A percentile compares a stretch with the other conserved stretches of the same genome.
Evolutionary conservation across 345 rosid genomes (phyloP).

Genomic region (Brassica nigra): DNA sequence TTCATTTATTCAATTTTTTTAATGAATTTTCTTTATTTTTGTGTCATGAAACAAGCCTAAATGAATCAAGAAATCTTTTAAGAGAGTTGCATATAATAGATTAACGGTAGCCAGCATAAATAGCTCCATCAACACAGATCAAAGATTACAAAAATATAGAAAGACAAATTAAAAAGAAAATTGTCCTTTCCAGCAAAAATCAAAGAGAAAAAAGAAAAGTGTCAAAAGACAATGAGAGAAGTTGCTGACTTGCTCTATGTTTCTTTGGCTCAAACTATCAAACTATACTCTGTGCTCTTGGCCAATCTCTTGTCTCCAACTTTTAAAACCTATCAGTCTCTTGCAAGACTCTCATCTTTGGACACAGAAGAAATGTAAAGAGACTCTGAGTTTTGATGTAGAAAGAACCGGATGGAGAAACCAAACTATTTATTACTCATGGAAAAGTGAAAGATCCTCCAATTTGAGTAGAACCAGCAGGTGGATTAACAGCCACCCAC

Average conservation of each 20-base stretch:
- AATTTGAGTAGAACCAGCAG: constrained; percentile 66
- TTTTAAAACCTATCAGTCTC: constrained; percentile 5
- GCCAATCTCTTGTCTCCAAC: constrained; percentile 18
- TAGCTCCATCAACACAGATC: constrained; percentile 13
- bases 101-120: constrained; percentile 14
- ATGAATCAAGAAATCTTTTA: background rate
- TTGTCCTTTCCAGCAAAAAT: constrained; percentile 31
- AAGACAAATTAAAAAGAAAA: constrained; percentile 16
- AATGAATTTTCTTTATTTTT: background rate
- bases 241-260: constrained; percentile 23
- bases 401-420: constrained; percentile 22
- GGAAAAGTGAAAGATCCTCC: constrained; percentile 98
- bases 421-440: constrained; percentile 45
- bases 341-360: constrained; percentile 5
- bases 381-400: background rate
- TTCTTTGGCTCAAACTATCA: constrained; percentile 14
- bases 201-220: background rate
- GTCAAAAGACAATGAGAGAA: constrained; percentile 3
- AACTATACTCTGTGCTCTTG: constrained; percentile 17
- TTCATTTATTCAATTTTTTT: background rate
- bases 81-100: background rate
- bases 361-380: background rate
- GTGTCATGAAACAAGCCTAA: background rate
- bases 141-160: constrained; percentile 36
- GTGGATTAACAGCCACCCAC: constrained; percentile 96